phyloP scores from a whole-genome alignment of 1,284 basidiomycete genomes.

The Hemileia vastatrix region DNA sequence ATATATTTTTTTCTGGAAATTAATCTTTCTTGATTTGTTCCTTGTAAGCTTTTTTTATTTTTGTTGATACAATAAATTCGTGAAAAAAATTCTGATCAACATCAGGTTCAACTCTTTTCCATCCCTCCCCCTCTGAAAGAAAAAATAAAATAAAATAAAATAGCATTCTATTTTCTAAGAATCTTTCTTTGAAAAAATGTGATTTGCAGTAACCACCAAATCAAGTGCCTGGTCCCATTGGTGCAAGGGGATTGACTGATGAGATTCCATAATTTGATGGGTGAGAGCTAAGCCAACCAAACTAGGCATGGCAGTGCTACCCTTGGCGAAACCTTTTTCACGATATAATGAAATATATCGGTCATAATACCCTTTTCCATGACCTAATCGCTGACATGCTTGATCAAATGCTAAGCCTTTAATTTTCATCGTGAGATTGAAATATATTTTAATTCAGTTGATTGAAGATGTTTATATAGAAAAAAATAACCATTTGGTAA shows the following conservation, averaged over 20 bases:
- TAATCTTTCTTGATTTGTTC: too few relatives aligned
- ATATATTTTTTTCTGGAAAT: too few relatives aligned
- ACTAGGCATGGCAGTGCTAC: neutral
- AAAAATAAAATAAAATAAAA: too few relatives aligned
- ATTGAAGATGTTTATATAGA: neutral
- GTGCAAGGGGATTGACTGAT: neutral
- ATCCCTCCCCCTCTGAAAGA: too few relatives aligned
- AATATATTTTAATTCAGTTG: neutral
- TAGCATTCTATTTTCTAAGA: too few relatives aligned
- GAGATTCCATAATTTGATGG: conserved; percentile 6
- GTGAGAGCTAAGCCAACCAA: conserved; percentile 5
- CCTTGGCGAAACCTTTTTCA: neutral
- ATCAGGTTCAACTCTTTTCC: too few relatives aligned
- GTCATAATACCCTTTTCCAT: conserved; percentile 19
- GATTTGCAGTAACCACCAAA: conserved; percentile 9
- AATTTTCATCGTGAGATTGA: neutral
- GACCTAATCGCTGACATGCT: conserved; percentile 11
- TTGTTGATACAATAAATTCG: too few relatives aligned
- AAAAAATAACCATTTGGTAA: neutral
- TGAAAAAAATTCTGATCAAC: too few relatives aligned
- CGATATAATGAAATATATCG: neutral
- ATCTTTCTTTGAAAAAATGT: too few relatives aligned
- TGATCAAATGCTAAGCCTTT: conserved; percentile 14
- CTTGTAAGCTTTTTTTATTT: too few relatives aligned
- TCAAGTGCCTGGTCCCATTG: conserved; percentile 10